A percentile compares a stretch with the other conserved stretches of the same genome.
phyloP scores from a whole-genome alignment of 1,284 basidiomycete species.

The Caloboletus inedulis region DNA sequence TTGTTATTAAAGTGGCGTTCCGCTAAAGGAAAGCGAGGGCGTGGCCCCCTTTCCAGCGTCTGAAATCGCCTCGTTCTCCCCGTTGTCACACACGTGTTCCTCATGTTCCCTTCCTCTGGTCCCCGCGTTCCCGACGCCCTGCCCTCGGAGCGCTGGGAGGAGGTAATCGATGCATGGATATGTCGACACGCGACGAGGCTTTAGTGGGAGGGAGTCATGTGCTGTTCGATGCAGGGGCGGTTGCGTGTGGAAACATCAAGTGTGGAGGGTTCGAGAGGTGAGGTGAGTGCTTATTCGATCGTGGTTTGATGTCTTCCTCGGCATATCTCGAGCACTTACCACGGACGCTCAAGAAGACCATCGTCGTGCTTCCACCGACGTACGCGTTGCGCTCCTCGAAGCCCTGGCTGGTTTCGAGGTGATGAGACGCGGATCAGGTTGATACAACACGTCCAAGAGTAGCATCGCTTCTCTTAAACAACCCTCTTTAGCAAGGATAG shows the following conservation, averaged over 20 bases:
- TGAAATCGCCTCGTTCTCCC: constrained; percentile 50
- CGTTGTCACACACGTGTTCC: constrained; percentile 65
- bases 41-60: constrained; percentile 61
- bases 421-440: constrained; percentile 51
- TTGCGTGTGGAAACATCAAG: constrained; percentile 55
- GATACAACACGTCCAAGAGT: constrained; percentile 87
- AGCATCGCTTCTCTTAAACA: constrained; percentile 62
- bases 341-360: constrained; percentile 87
- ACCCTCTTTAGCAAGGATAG: constrained; percentile 69
- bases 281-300: constrained; percentile 40
- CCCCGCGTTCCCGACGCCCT: constrained; percentile 50
- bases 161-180: constrained; percentile 97
- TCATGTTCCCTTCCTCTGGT: constrained; percentile 76
- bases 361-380: constrained; percentile 73
- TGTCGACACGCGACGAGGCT: constrained; percentile 68
- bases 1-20: constrained; percentile 26
- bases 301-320: constrained; percentile 12
- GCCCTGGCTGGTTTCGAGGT: constrained; percentile 52
- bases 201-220: constrained; percentile 87
- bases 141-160: constrained; percentile 95
- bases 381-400: constrained; percentile 35
- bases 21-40: constrained; percentile 18
- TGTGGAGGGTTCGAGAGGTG: constrained; percentile 38
- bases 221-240: constrained; percentile 62
- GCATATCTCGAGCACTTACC: constrained; percentile 14